Evolutionary conservation across 1,139 yeast species (phyloP).

Genomic region (Candida neerlandica): DNA sequence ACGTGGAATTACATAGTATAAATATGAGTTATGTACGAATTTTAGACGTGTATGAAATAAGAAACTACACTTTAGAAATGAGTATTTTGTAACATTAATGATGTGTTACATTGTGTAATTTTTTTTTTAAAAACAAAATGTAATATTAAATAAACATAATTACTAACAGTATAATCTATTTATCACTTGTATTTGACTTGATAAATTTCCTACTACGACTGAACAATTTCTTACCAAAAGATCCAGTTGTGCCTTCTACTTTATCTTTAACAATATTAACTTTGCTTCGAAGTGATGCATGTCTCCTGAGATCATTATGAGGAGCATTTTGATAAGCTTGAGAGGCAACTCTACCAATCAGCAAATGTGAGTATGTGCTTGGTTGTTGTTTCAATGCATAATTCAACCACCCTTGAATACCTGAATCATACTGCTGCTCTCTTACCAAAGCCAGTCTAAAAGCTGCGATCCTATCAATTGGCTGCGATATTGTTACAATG

Average conservation of each 20-base stretch:
- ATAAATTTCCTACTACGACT: conserved; percentile 45
- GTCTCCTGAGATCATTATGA: conserved; percentile 47
- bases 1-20: not conserved
- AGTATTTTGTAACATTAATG: no score
- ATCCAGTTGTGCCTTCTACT: conserved; percentile 46
- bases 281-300: conserved; percentile 43
- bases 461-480: conserved; percentile 42
- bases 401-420: conserved; percentile 49
- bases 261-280: conserved; percentile 48
- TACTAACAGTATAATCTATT: not conserved
- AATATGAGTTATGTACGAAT: not conserved
- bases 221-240: conserved; percentile 46
- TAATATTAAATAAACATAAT: no score
- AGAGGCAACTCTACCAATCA: conserved; percentile 48
- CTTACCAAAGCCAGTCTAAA: conserved; percentile 44
- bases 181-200: conserved; percentile 19
- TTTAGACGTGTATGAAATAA: no score
- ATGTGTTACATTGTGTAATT: not conserved
- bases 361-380: conserved; percentile 35
- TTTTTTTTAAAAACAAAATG: no score
- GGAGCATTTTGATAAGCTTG: conserved; percentile 52
- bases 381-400: conserved; percentile 39
- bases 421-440: conserved; percentile 47
- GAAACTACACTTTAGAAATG: no score
- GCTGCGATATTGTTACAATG: conserved; percentile 46